Conservation (phyloP, 179 eudicot species). For the Actinidia chinensis region DNA sequence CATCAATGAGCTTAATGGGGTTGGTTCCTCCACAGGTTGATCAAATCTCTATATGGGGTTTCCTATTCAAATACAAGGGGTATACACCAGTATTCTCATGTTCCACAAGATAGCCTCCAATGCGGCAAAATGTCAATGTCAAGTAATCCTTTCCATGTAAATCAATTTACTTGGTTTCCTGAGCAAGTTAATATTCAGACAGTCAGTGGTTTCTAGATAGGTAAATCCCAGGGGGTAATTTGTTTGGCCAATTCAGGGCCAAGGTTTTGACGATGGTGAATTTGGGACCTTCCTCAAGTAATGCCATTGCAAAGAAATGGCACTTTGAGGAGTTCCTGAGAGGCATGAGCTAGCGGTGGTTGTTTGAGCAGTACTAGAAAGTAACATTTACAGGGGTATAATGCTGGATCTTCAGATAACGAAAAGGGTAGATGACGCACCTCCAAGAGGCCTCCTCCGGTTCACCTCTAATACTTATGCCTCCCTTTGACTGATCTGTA, state of each 20-base stretch:
- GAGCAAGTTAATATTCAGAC: conserved; percentile 51
- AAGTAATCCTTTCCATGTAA: conserved; percentile 44
- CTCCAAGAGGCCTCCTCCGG: conserved; percentile 42
- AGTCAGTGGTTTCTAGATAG: too few species aligned
- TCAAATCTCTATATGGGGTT: conserved; percentile 78
- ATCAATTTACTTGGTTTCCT: conserved; percentile 45
- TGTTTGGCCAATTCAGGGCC: conserved; percentile 47
- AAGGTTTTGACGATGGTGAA: conserved; percentile 39
- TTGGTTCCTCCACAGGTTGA: conserved; percentile 66
- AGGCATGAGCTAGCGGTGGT: too few species aligned
- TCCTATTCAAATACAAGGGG: conserved; percentile 64
- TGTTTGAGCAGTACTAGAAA: background rate
- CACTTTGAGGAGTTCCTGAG: too few species aligned
- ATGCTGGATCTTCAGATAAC: conserved; percentile 37
- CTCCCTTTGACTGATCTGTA: conserved; percentile 37
- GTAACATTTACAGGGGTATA: conserved; percentile 40
- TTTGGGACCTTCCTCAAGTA: too few species aligned
- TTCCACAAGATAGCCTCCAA: conserved; percentile 41
- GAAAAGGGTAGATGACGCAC: conserved; percentile 38
- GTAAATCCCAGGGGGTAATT: too few species aligned
- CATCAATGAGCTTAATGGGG: conserved; percentile 59
- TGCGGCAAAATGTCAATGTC: conserved; percentile 41
- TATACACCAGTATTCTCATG: conserved; percentile 30
- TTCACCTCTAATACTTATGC: conserved; percentile 35
- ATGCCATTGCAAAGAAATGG: conserved; percentile 42